phyloP scores from a whole-genome alignment of 106 monocot species.

The Apostasia ramifera region DNA sequence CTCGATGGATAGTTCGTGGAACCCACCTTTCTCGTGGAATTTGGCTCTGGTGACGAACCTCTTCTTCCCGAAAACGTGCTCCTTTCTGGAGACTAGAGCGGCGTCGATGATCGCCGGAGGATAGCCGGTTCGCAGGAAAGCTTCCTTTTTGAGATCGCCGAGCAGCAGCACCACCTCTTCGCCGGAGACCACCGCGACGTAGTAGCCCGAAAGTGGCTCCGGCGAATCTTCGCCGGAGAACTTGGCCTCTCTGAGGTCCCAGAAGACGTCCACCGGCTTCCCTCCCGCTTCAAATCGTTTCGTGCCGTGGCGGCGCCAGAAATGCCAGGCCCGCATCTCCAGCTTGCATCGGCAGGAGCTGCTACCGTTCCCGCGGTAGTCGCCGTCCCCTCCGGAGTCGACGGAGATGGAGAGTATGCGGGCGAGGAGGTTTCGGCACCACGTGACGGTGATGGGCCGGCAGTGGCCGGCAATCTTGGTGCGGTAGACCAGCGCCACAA shows the following conservation, averaged over 20 bases:
- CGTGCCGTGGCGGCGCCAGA: slow-evolving; percentile 61
- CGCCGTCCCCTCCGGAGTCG: slow-evolving; percentile 1
- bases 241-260: slow-evolving; percentile 61
- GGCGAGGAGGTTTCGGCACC: slow-evolving; percentile 59
- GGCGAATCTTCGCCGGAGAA: slow-evolving; percentile 38
- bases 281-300: slow-evolving; percentile 28
- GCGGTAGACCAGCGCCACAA: slow-evolving; percentile 37
- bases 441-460: slow-evolving; percentile 50
- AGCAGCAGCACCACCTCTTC: slow-evolving; percentile 46
- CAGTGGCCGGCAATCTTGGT: slow-evolving; percentile 45
- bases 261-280: slow-evolving; percentile 36
- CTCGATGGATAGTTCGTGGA: slow-evolving; percentile 52
- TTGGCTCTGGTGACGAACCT: slow-evolving; percentile 39
- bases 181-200: slow-evolving; percentile 52
- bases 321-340: slow-evolving; percentile 66
- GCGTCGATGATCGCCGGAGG: slow-evolving; percentile 43
- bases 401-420: slow-evolving; percentile 55
- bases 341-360: slow-evolving; percentile 30
- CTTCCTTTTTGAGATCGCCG: slow-evolving; percentile 55
- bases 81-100: slow-evolving; percentile 35
- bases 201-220: slow-evolving; percentile 63
- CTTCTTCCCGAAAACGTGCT: slow-evolving; percentile 69
- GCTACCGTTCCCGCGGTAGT: neutral
- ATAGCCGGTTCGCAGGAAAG: slow-evolving; percentile 19
- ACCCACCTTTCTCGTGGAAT: slow-evolving; percentile 37